Conservation (phyloP, 805 yeast genomes). For the Starmerella lactis-condensi region DNA sequence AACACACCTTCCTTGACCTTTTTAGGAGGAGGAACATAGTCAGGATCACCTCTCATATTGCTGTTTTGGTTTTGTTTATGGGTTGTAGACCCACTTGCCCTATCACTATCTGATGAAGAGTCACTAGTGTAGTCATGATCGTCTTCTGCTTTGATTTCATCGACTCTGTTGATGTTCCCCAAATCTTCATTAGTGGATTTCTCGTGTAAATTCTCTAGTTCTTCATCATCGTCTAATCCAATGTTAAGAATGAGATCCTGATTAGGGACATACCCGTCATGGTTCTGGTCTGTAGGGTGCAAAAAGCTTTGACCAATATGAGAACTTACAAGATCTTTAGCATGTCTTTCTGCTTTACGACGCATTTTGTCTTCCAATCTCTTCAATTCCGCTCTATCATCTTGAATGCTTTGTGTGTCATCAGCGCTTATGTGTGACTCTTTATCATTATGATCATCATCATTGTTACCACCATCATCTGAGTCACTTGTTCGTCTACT, state of each 20-base stretch:
- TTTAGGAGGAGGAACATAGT: conserved; percentile 40
- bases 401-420: too few species aligned
- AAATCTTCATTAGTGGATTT: conserved; percentile 1
- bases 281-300: conserved; percentile 1
- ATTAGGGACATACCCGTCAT: conserved; percentile 13
- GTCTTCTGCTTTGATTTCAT: not conserved
- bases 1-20: conserved; percentile 72
- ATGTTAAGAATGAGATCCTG: conserved; percentile 6
- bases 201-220: not conserved
- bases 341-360: conserved; percentile 16
- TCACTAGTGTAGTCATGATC: conserved; percentile 3
- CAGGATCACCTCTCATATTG: conserved; percentile 22
- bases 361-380: conserved; percentile 8
- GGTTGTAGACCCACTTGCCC: conserved; percentile 1
- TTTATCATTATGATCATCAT: not conserved
- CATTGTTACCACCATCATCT: not conserved
- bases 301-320: conserved; percentile 9
- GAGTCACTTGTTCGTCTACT: not conserved
- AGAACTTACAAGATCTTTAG: conserved; percentile 14
- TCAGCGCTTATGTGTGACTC: too few species aligned
- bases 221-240: conserved; percentile 6
- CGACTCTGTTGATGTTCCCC: not conserved
- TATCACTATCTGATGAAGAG: conserved; percentile 8
- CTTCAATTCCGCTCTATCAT: conserved; percentile 10
- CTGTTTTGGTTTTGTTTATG: conserved; percentile 1